Percentiles rank a stretch among this genome's conserved stretches.
Conservation (phyloP, 179 eudicot genomes). For the Amaranthus tricolor region DNA sequence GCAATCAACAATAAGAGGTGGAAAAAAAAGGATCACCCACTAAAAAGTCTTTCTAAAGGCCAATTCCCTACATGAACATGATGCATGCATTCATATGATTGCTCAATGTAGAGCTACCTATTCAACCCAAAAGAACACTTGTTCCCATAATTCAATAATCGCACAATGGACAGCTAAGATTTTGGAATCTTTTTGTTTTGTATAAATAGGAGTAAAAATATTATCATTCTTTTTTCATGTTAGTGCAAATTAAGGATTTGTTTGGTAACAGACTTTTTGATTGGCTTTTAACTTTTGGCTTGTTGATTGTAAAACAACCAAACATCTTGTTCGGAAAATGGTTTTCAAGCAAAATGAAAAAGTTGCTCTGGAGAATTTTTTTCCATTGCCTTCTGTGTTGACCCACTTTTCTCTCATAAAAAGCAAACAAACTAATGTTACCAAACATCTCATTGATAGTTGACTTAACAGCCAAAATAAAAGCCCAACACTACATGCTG, state of each 20-base stretch:
- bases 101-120: not conserved
- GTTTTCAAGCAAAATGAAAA: too few species aligned
- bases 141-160: not conserved
- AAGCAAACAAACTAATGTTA: too few species aligned
- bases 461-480: too few species aligned
- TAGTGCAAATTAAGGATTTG: not conserved
- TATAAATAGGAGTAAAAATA: not conserved
- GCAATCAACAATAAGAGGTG: not conserved
- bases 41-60: not conserved
- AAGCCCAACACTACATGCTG: too few species aligned
- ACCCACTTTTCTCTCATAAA: too few species aligned
- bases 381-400: too few species aligned
- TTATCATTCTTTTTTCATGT: not conserved
- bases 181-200: not conserved
- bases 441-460: too few species aligned
- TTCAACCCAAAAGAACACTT: not conserved
- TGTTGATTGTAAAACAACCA: too few species aligned
- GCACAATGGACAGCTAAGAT: not conserved
- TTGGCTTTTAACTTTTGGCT: too few species aligned
- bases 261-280: too few species aligned
- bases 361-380: too few species aligned
- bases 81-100: not conserved
- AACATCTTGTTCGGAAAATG: too few species aligned
- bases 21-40: not conserved
- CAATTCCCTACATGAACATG: not conserved